Evolutionary conservation across 345 rosid genomes (phyloP).

Genomic region (Aquilaria yunnanensis): DNA sequence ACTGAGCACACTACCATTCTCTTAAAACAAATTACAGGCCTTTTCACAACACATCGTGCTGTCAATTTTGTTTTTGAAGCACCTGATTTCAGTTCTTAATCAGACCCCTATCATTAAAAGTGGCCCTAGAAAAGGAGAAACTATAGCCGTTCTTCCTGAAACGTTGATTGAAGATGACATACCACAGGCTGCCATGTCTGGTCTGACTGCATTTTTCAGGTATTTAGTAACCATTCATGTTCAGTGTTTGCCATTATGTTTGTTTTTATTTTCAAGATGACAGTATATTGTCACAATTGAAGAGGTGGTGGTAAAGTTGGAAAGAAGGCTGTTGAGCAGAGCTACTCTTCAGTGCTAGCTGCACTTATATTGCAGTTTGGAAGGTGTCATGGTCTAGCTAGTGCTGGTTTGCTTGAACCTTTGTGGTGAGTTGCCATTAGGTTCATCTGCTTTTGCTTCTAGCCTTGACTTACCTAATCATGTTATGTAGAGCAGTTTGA

Average conservation of each 20-base stretch:
- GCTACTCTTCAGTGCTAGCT: conserved; percentile 79
- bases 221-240: conserved; percentile 15
- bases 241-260: conserved; percentile 10
- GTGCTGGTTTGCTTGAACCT: conserved; percentile 79
- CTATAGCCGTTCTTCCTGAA: conserved; percentile 34
- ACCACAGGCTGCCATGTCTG: conserved; percentile 76
- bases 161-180: conserved; percentile 53
- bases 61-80: conserved; percentile 73
- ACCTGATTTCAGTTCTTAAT: conserved; percentile 66
- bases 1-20: conserved; percentile 12
- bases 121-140: conserved; percentile 64
- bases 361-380: conserved; percentile 88
- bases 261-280: conserved; percentile 13
- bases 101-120: conserved; percentile 44
- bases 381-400: conserved; percentile 84
- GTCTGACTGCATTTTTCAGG: conserved; percentile 95
- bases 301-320: conserved; percentile 98
- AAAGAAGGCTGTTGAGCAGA: conserved; percentile 85
- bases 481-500: too few species aligned
- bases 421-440: conserved; percentile 45
- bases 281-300: conserved; percentile 23
- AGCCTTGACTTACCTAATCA: background rate
- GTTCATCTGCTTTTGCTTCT: background rate
- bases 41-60: conserved; percentile 81
- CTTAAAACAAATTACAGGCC: conserved; percentile 38